Conservation (phyloP, 805 yeast species). For the Spathaspora sp. region DNA sequence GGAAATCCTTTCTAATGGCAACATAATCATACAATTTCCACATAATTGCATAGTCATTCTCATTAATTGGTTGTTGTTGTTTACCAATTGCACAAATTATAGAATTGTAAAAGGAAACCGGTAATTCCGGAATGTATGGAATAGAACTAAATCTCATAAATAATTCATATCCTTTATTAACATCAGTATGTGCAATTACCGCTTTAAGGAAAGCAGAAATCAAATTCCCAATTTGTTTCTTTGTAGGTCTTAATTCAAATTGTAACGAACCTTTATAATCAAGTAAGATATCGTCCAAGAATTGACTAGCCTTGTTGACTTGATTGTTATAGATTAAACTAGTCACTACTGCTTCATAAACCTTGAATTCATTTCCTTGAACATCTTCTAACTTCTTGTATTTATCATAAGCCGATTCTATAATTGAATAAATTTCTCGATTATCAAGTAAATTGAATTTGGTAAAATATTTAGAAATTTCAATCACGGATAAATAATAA, state of each 20-base stretch:
- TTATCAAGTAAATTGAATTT: slow-evolving; percentile 12
- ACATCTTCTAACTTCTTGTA: slow-evolving; percentile 29
- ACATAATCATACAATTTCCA: slow-evolving; percentile 33
- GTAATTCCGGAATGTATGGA: slow-evolving; percentile 33
- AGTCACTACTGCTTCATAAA: slow-evolving; percentile 51
- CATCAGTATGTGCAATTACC: slow-evolving; percentile 5
- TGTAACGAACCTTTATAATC: slow-evolving; percentile 34
- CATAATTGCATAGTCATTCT: slow-evolving; percentile 10
- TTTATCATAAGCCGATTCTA: slow-evolving; percentile 24
- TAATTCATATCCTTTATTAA: slow-evolving; percentile 21
- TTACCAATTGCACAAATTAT: slow-evolving; percentile 22
- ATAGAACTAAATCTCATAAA: slow-evolving; percentile 25
- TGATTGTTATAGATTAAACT: slow-evolving; percentile 51
- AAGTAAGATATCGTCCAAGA: slow-evolving; percentile 52
- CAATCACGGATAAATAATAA: slow-evolving; percentile 19
- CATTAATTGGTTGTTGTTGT: slow-evolving; percentile 3
- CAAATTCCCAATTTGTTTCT: slow-evolving; percentile 32
- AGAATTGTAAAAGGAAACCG: slow-evolving; percentile 25
- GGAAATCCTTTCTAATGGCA: slow-evolving; percentile 35
- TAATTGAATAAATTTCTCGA: slow-evolving; percentile 21
- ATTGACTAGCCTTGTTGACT: slow-evolving; percentile 46
- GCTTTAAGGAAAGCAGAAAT: slow-evolving; percentile 43
- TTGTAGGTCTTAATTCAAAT: slow-evolving; percentile 11
- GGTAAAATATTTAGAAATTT: slow-evolving; percentile 22
- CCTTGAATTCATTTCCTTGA: slow-evolving; percentile 33